Conservation (phyloP, 139 green algal species). For the Tetraselmis striata region DNA sequence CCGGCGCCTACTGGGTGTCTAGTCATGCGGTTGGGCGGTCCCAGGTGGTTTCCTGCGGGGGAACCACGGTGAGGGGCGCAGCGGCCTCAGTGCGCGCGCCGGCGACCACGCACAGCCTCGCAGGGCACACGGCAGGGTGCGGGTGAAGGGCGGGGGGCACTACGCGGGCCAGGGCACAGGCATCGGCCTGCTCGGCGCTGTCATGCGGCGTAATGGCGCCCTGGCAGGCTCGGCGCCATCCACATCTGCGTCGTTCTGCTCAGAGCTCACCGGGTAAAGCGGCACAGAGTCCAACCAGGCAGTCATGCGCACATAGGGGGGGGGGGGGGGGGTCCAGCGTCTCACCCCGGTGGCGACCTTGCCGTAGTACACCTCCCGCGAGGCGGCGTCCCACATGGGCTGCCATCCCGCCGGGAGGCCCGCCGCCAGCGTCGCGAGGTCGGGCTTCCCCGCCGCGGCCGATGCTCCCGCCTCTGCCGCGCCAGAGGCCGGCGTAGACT, state of each 20-base stretch:
- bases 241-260: too few species aligned
- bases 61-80: neutral
- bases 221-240: too few species aligned
- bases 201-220: neutral
- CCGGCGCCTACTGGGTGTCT: too few species aligned
- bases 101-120: neutral
- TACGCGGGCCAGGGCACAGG: neutral
- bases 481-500: too few species aligned
- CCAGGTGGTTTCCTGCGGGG: neutral
- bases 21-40: neutral
- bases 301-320: neutral
- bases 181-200: neutral
- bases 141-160: neutral
- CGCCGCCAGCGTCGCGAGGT: neutral
- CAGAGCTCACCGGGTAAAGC: too few species aligned
- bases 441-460: neutral
- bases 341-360: neutral
- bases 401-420: neutral
- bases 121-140: neutral
- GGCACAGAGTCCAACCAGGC: too few species aligned
- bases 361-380: neutral
- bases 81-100: neutral
- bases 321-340: too few species aligned
- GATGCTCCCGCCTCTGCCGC: neutral
- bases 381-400: neutral